Evolutionary conservation across 2,329 filamentous ascomycete genomes (phyloP).

Genomic region (Fusarium setosum): DNA sequence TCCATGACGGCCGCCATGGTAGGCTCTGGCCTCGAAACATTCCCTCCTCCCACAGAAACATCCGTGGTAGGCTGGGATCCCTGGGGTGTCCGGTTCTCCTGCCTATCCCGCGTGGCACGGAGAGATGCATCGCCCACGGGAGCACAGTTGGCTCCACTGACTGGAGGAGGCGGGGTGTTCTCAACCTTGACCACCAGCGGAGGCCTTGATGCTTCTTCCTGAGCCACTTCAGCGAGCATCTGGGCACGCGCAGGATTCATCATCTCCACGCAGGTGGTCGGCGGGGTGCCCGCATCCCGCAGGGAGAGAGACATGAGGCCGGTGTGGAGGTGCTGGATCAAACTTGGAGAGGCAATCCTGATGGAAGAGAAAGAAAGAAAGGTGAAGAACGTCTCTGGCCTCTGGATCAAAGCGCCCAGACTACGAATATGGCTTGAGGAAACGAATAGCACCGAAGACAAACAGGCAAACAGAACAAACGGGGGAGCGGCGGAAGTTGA

Average conservation of each 20-base stretch:
- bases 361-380: background rate
- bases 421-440: background rate
- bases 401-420: background rate
- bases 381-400: background rate
- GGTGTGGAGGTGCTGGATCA: no score
- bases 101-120: conserved; percentile 7
- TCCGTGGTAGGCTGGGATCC: background rate
- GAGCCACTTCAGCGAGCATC: conserved; percentile 36
- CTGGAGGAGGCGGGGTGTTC: background rate
- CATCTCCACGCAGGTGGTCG: conserved; percentile 7
- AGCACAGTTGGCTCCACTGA: conserved; percentile 29
- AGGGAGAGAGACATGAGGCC: conserved; percentile 7
- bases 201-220: conserved; percentile 8
- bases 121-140: conserved; percentile 30
- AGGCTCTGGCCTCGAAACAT: background rate
- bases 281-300: background rate
- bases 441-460: background rate
- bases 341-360: background rate
- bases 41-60: no score
- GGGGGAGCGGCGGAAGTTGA: background rate
- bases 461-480: background rate
- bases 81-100: background rate
- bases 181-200: conserved; percentile 16
- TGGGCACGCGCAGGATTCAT: conserved; percentile 44
- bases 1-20: background rate